Base-by-base conservation (phyloP, 1,284 basidiomycete species). In the Chalciporus sp. region DNA sequence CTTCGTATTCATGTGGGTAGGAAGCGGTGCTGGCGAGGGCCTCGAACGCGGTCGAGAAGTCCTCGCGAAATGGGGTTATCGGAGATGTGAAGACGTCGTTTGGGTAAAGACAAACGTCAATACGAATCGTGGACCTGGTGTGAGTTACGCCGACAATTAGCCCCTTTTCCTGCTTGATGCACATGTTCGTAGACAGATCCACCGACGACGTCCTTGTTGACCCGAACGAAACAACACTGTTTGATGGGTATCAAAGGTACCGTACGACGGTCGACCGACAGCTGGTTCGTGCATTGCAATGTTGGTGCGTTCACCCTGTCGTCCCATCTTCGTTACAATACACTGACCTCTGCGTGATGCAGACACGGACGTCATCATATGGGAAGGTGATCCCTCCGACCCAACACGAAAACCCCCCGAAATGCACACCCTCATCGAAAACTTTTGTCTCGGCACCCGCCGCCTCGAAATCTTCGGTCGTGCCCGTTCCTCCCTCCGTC, bases 201-300 rank as follows among this genome's bases (percentile, higher is more conserved):
- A 1, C 90, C 90, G 1, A 92, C 90, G 7, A 90, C 87, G 1
- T 91, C 90, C 4, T 72, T 97, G 27, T 79, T 97, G 46, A 92
- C 90, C 8, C 82, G 92, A 35, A 95, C 94, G 48, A 95, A 96
- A 68, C 92, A 98, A 65, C 96, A 99, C 68, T 98, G 95, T 73
- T 76, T 98, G 42, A 98, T 99, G 84, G 97, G 97, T n/a, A 99
- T 99, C 61, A 85, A 93, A 33, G 96, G 96, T 2, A 99, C 96
- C 1, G 96, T 99, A 3, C 85, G 95, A 16, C 81, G 96, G 26
- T 95, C 92, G 19, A 94, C 90, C 1, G 96, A 99, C 70, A 88
- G 85, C 54, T 90, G 92, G 85, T 96, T 98, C 70, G 95, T 98
- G 0, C 95, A 99, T 72, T 98, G 96, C 72, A 99, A 99, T 71